Base-by-base conservation (phyloP, 164 flowering plant species). In the Stephania japonica region DNA sequence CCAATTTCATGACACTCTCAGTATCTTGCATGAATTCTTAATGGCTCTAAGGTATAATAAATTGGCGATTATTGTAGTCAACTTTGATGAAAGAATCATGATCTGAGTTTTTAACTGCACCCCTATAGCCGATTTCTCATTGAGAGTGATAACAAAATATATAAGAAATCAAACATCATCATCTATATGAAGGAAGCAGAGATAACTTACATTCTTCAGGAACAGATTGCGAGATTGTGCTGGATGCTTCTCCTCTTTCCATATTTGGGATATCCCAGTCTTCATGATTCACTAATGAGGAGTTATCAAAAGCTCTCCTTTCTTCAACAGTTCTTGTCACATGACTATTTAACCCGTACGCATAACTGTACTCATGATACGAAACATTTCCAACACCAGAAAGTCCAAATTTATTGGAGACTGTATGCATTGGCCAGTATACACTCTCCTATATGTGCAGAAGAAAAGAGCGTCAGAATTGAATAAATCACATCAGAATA, bases 161-260 rank as follows among this genome's bases (percentile, higher is more conserved):
- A 32, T 32, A 32, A 2, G 53, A 47, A 47, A 47, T 47, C 16
- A 16, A 47, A 47, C 12, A 11, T 11, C 12, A 47, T 47, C 10
- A 47, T 47, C 53, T 11, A 47, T 32, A 47, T 9, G 16, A 47
- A 47, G 53, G 53, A 47, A 67, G 21, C 13, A 80, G 19, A 10
- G 44, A 32, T 61, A 71, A 84, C 93, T 86, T 80, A 90, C 97
- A 87, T 72, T 89, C 92, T 59, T 80, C 80, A 43, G 83, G 75
- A 56, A 69, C 78, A 67, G 78, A 74, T 63, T 69, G 85, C 26
- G 78, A 18, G 62, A 69, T 76, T 67, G 83, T 63, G 77, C 74
- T 78, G 24, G 83, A 76, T 83, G 63, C 77, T 67, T 78, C 83
- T 76, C 80, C 87, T 75, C 76, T 84, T 19, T 71, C 82, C 62